Conservation (phyloP, 1,284 basidiomycete genomes). For the Malassezia pachydermatis region DNA sequence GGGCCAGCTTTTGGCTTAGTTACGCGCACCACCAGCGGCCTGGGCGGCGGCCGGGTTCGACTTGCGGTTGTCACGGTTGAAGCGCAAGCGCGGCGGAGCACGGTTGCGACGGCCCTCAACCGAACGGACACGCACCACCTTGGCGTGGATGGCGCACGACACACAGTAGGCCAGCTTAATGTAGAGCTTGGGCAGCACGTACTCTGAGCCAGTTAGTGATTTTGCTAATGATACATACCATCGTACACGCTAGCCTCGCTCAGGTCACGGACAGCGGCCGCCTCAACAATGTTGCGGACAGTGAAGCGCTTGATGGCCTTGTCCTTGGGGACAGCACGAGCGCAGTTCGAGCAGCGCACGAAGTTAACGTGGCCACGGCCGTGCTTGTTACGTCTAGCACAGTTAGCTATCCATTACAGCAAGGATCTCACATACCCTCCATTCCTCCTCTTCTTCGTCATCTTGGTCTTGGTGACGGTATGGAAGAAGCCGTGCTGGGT, state of each 20-base stretch:
- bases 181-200: conserved; percentile 94
- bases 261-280: conserved; percentile 92
- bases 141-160: conserved; percentile 98
- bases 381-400: conserved; percentile 56
- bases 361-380: conserved; percentile 90
- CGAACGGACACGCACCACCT: conserved; percentile 53
- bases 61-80: conserved; percentile 87
- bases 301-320: conserved; percentile 99
- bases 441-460: conserved; percentile 99
- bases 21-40: conserved; percentile 23
- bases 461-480: conserved; percentile 24
- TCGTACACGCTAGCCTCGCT: conserved; percentile 89
- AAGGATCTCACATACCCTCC: conserved; percentile 47
- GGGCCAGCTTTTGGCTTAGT: conserved; percentile 4
- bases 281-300: conserved; percentile 99
- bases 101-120: conserved; percentile 45
- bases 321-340: conserved; percentile 58
- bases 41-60: conserved; percentile 42
- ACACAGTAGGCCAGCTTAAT: conserved; percentile 99
- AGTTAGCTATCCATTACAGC: background rate
- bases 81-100: conserved; percentile 76
- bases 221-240: conserved; percentile 55
- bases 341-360: conserved; percentile 97
- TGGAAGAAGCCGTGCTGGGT: conserved; percentile 6
- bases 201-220: conserved; percentile 57